Base-by-base conservation (phyloP, 2,329 filamentous ascomycete species). In the Paecilomyces variotii region DNA sequence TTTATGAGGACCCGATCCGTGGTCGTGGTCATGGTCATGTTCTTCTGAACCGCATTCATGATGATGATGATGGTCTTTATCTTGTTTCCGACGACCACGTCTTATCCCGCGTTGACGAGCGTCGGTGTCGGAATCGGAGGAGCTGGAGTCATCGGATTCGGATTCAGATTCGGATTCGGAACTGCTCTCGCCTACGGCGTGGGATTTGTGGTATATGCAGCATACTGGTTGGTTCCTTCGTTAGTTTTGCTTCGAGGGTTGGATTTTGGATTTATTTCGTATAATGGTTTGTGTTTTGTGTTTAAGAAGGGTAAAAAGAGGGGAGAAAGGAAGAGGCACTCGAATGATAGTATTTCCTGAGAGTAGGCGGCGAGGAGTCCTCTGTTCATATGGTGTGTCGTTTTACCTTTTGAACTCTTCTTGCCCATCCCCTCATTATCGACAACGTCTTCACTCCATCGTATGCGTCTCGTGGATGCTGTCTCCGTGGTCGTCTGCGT, bases 341-440 rank as follows among this genome's bases (percentile, higher is more conserved):
- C 19, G 19, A 19, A 19, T 19, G 19, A 19, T 19, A 19, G 19
- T 19, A 19, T 19, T 19, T 19, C 19, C 19, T 19, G 19, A 19
- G 19, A 19, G 19, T 19, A 19, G 19, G 19, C 19, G 19, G 19
- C 19, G 19, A 19, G 19, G 19, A 19, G 19, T 19, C 19, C 19
- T 19, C 19, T 19, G 19, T 19, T 19, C 19, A 19, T 19, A 19
- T 19, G 19, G 19, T 19, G 19, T 19, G 19, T 19, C 19, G 19
- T 19, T 74, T 34, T 74, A 93, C 91, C 90, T 84, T 99, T 99
- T 19, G 90, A 96, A 63, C 86, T 93, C 78, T 97, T 99, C 75
- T 90, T 89, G 6, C 91, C 91, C 73, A 97, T 82, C 3, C 91
- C 91, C 75, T 99, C 94, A 70, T 99, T 99, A 76, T 99, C 92